Percentiles rank a stretch among this genome's conserved stretches.
These are phyloP conservation scores for Macrolepiota albuminosa DNA, from an alignment of 768 basidiomycete species.

Conservation along the genomic window DNA sequence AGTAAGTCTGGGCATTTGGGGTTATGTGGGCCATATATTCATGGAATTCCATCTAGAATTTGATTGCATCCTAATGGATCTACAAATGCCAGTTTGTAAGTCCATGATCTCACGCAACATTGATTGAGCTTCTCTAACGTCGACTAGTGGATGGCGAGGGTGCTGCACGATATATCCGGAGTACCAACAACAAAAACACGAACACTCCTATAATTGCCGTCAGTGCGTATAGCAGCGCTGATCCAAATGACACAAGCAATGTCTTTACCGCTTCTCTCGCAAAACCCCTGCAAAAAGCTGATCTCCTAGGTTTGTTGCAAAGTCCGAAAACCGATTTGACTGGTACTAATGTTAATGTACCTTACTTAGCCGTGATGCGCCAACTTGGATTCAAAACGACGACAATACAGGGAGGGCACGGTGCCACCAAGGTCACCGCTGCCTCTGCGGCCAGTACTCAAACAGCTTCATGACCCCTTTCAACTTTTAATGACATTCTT, in stretches of 20 bases:
- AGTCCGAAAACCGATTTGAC: not conserved
- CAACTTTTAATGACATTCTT: slow-evolving; percentile 18
- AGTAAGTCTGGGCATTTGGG: slow-evolving; percentile 50
- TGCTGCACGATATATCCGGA: slow-evolving; percentile 96
- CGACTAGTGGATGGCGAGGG: slow-evolving; percentile 82
- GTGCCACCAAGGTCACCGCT: slow-evolving; percentile 45
- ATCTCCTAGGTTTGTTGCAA: slow-evolving; percentile 50
- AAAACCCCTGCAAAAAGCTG: slow-evolving; percentile 88
- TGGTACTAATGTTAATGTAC: slow-evolving; percentile 2
- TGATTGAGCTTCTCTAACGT: not conserved
- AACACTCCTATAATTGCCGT: slow-evolving; percentile 90
- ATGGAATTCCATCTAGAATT: slow-evolving; percentile 57
- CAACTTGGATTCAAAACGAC: slow-evolving; percentile 90
- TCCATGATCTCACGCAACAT: slow-evolving; percentile 11
- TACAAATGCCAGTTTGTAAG: slow-evolving; percentile 92
- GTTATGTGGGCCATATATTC: slow-evolving; percentile 1
- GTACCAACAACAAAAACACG: slow-evolving; percentile 92
- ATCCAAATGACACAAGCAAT: slow-evolving; percentile 58
- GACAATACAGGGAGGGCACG: slow-evolving; percentile 53
- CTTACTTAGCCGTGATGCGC: slow-evolving; percentile 59
- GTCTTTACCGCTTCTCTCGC: slow-evolving; percentile 78
- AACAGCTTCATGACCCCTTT: slow-evolving; percentile 30
- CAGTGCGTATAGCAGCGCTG: slow-evolving; percentile 78
- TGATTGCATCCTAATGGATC: slow-evolving; percentile 92
- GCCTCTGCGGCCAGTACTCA: slow-evolving; percentile 22